Base-by-base conservation (phyloP, 2,329 filamentous ascomycete genomes). In the Lecanosticta acicola region DNA sequence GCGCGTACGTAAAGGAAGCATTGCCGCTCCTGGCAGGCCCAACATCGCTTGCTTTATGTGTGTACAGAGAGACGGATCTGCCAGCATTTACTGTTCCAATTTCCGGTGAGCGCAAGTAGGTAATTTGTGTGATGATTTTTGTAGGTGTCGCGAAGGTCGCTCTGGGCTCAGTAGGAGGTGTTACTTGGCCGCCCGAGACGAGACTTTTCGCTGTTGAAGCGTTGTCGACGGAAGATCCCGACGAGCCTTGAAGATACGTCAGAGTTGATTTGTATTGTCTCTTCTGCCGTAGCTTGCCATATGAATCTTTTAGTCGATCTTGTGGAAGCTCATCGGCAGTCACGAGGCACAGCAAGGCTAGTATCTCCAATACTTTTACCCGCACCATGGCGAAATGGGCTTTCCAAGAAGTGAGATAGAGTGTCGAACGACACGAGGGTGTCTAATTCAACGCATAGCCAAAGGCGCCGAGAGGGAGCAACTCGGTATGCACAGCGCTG, bases 351-450 rank as follows among this genome's bases (percentile, higher is more conserved):
- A 29, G 7, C 24, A 29, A 29, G 24, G 24, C 5, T 11, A 29
- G 24, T 7, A 29, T 5, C 24, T 7, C 5, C 24, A 5, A 29
- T 29, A 29, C 11, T 29, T 5, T 29, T 11, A 11, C 11, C 24
- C 24, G 24, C 24, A 29, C 24, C 24, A 29, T 29, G 24, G 24
- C 24, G 24, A 29, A 29, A 29, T 29, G 5, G 11, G 24, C 7
- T 11, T 29, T 29, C 11, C 7, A 20, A 39, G 13, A 21, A 42
- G 24, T 1, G 32, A 35, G 17, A 1, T 26, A 34, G 18, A 34
- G 32, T 41, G 39, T 26, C 39, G 13, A 35, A 34, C 18, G 40
- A 42, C 40, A 42, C 24, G 4, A 21, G 35, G 19, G 40, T 32
- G 8, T 42, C 16, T 18, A 35, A 4, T 18, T 42, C 40, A 42